Conservation (phyloP, 2,329 filamentous ascomycete species). For the Ceratocystis colombiana region DNA sequence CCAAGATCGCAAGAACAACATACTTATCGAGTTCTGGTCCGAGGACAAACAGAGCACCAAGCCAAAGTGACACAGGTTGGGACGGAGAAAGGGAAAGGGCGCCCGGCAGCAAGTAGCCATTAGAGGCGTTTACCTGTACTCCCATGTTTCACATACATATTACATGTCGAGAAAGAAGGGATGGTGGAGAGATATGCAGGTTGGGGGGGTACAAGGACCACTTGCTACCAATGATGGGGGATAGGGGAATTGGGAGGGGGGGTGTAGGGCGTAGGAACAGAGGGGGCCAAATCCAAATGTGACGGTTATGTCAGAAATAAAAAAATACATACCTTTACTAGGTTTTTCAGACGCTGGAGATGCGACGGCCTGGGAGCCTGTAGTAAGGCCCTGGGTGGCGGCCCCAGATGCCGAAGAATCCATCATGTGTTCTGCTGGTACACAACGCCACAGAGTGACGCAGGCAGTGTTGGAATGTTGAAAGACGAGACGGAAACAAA, state of each 20-base stretch:
- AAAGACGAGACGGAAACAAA: neutral
- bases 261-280: conserved; percentile 2
- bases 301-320: neutral
- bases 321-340: conserved; percentile 23
- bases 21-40: neutral
- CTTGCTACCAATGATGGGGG: neutral
- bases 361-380: conserved; percentile 16
- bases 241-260: neutral
- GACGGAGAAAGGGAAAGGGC: neutral
- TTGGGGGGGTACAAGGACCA: neutral
- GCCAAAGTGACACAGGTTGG: conserved; percentile 1
- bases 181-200: neutral
- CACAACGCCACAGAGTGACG: neutral
- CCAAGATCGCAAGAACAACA: neutral
- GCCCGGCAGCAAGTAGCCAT: neutral
- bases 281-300: neutral
- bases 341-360: conserved; percentile 21
- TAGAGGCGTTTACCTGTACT: conserved; percentile 2
- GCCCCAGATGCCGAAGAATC: conserved; percentile 1
- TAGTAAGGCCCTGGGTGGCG: conserved; percentile 15
- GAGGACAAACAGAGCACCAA: neutral
- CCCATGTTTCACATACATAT: neutral
- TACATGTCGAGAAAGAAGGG: neutral
- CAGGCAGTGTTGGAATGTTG: neutral
- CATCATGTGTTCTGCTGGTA: neutral